Evolutionary conservation across 2,329 filamentous ascomycete species (phyloP).

Genomic region (Apiospora saccharicola): DNA sequence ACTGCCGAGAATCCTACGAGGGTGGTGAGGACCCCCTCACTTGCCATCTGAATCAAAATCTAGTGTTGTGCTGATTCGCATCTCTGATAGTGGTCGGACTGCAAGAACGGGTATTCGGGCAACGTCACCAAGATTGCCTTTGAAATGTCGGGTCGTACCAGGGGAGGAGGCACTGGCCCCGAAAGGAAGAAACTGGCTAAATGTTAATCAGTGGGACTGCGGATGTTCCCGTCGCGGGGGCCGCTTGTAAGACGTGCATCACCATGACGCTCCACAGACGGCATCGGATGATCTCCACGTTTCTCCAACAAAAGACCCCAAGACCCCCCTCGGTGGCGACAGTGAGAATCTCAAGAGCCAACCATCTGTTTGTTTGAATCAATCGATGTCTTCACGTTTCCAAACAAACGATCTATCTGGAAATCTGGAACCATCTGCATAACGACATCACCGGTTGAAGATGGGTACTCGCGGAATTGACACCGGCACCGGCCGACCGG

Average conservation of each 20-base stretch:
- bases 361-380: not conserved
- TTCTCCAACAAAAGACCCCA: not conserved
- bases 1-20: not conserved
- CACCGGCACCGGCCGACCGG: not conserved
- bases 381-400: not conserved
- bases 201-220: not conserved
- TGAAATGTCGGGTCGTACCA: constrained; percentile 22
- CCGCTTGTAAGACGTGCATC: not conserved
- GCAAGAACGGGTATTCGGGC: constrained; percentile 29
- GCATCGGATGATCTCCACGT: not conserved
- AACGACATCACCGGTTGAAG: not conserved
- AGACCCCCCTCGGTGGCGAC: not conserved
- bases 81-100: constrained; percentile 31
- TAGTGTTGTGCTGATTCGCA: too few species aligned
- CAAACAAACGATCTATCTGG: not conserved
- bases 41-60: too few species aligned
- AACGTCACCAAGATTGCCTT: constrained; percentile 32
- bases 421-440: too few species aligned
- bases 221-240: constrained; percentile 1
- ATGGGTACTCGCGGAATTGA: not conserved
- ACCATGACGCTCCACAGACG: not conserved
- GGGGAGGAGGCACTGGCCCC: constrained; percentile 29
- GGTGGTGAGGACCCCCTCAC: not conserved
- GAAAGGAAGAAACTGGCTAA: not conserved
- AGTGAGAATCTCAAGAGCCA: not conserved